These are phyloP conservation scores for Ciborinia camelliae DNA, from an alignment of 2,329 filamentous ascomycete genomes.

Conservation along the genomic window DNA sequence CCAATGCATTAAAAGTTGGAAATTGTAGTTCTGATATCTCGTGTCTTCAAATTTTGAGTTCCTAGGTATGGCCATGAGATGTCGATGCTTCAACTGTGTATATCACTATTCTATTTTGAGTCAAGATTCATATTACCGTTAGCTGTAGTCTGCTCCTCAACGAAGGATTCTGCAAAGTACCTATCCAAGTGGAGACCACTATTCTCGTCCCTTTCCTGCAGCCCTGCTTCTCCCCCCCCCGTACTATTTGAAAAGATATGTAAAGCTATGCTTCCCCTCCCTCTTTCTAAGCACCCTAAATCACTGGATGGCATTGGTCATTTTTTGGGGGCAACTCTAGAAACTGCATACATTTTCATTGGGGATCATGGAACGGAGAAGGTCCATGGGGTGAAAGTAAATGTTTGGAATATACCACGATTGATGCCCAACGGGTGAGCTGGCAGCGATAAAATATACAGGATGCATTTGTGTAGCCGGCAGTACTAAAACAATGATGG, in stretches of 20 bases:
- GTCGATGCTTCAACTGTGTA: not conserved
- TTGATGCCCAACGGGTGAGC: too few species aligned
- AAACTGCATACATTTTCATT: not conserved
- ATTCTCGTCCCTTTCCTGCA: not conserved
- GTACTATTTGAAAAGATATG: too few species aligned
- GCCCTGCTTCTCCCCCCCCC: not conserved
- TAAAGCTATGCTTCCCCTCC: not conserved
- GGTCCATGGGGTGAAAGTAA: not conserved
- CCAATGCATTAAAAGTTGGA: constrained; percentile 14
- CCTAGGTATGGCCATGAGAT: not conserved
- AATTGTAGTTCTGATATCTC: not conserved
- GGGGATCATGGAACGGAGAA: not conserved
- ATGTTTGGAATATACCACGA: not conserved
- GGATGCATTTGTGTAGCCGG: not conserved
- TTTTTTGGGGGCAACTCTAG: not conserved
- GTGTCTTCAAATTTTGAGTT: not conserved
- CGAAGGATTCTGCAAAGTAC: not conserved
- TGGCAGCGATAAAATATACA: not conserved
- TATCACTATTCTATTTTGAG: not conserved
- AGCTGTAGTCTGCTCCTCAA: not conserved
- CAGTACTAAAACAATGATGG: not conserved
- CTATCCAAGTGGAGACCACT: not conserved
- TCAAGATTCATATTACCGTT: not conserved
- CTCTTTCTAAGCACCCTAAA: not conserved
- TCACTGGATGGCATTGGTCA: not conserved